Evolutionary conservation across 345 rosid genomes (phyloP).

Genomic region (Pistacia atlantica): DNA sequence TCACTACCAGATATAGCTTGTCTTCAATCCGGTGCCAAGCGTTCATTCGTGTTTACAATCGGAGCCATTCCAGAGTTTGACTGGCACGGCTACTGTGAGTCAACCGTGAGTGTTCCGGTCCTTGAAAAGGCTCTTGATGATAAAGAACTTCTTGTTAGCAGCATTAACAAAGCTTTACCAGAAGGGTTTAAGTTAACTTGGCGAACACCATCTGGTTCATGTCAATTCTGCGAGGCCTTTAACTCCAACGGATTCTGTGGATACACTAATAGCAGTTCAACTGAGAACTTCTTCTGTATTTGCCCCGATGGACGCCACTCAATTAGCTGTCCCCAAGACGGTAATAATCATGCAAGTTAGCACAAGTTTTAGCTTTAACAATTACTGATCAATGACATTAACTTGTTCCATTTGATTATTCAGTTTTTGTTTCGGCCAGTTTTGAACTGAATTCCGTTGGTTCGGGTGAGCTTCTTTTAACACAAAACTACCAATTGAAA

Average conservation of each 20-base stretch:
- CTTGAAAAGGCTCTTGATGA: constrained; percentile 2
- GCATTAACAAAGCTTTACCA: constrained; percentile 15
- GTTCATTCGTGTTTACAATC: constrained; percentile 27
- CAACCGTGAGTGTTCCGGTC: constrained; percentile 15
- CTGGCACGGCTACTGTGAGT: constrained; percentile 30
- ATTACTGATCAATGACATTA: too few species aligned
- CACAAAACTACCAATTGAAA: neutral
- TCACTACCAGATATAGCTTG: constrained; percentile 28
- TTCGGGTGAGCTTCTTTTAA: neutral
- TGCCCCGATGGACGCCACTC: constrained; percentile 28
- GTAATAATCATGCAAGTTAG: neutral
- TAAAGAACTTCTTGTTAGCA: neutral
- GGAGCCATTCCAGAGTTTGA: constrained; percentile 34
- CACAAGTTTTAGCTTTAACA: too few species aligned
- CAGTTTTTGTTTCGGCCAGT: neutral
- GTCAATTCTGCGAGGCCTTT: constrained; percentile 28
- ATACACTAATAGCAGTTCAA: neutral
- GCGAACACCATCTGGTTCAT: constrained; percentile 17
- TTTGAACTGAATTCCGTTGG: neutral
- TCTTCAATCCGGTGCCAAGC: constrained; percentile 10
- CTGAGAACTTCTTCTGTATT: constrained; percentile 22
- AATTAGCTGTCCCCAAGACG: constrained; percentile 2
- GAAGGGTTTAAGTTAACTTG: constrained; percentile 33
- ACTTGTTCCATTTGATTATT: too few species aligned
- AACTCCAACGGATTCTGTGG: constrained; percentile 32